Base-by-base conservation (phyloP, 2,329 filamentous ascomycete species). In the Plenodomus lindquistii region DNA sequence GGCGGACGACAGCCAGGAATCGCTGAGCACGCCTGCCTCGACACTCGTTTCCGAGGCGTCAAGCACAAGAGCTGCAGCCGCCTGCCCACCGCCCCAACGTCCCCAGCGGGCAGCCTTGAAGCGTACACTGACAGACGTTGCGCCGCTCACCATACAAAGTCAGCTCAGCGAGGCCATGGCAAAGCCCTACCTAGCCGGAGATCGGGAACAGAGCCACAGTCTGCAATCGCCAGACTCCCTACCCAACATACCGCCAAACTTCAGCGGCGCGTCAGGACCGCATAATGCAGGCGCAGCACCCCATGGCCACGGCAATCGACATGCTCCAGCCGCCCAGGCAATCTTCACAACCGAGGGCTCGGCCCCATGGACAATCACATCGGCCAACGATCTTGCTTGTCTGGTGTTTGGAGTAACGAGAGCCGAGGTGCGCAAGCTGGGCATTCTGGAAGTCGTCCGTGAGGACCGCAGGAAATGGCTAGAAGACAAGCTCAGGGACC, bases 331-430 rank as follows among this genome's bases (percentile, higher is more conserved):
- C 36, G 89, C 93, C 4, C 94, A 99, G 71, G 94, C 94, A 44
- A 97, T 99, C 48, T 99, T 99, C 70, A 95, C 93, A 7, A 99
- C 94, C n/a, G 90, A 96, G 72, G 82, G 89, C 13, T 85, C 88
- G 55, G 83, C 90, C 8, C 94, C 93, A 2, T 99, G 91, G 89
- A 99, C 93, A 1, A 97, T 99, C 50, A 83, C 97, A 44, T 90
- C 94, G 2, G 94, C 94, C 41, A 99, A 99, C 68, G 94, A 99
- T 69, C 79, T 99, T 40, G 94, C 94, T 16, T 99, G 94, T 73
- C 79, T 99, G 37, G 87, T 97, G n/a, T 99, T 97, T 75, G 94
- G 94, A n/a, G 91, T 99, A 9, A 96, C 92, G n/a, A 90, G 91
- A 66, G 89, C 90, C 4, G 94, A 99, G 72, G 89, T 99, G 19